Percentiles rank a stretch among this genome's conserved stretches.
Conservation (phyloP, 2,329 filamentous ascomycete species). For the Exophiala sp. region DNA sequence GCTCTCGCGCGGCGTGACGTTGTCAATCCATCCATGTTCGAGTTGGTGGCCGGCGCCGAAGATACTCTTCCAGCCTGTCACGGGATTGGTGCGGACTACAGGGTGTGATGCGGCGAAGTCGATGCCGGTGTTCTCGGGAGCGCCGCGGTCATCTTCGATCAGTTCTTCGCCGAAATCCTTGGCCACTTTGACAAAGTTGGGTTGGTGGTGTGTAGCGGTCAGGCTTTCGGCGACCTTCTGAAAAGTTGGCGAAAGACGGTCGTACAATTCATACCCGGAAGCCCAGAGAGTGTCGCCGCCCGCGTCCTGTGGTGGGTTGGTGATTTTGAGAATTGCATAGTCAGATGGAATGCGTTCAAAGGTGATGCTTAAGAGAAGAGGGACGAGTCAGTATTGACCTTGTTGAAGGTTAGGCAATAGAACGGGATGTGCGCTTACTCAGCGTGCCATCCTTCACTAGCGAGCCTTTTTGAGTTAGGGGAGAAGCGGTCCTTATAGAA, state of each 20-base stretch:
- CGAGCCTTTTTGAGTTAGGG: conserved; percentile 30
- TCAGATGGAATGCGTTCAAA: conserved; percentile 61
- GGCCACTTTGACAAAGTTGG: conserved; percentile 33
- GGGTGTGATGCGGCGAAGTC: conserved; percentile 48
- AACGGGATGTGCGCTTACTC: conserved; percentile 37
- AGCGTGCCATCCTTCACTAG: conserved; percentile 42
- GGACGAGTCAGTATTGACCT: too few species aligned
- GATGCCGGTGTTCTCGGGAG: conserved; percentile 52
- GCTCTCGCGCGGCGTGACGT: conserved; percentile 33
- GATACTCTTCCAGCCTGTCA: conserved; percentile 56
- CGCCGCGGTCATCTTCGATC: conserved; percentile 39
- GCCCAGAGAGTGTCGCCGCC: conserved; percentile 61
- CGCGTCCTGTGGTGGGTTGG: conserved; percentile 47
- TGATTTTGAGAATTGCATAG: conserved; percentile 56
- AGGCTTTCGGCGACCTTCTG: conserved; percentile 42
- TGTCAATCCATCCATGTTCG: conserved; percentile 32
- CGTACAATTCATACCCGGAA: conserved; percentile 61
- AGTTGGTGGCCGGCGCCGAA: conserved; percentile 35
- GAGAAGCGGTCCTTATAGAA: conserved; percentile 36
- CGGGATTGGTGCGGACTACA: conserved; percentile 56
- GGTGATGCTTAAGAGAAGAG: conserved; percentile 43
- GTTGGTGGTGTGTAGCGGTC: conserved; percentile 36
- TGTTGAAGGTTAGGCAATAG: too few species aligned
- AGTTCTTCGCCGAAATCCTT: conserved; percentile 32
- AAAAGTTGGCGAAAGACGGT: conserved; percentile 49